Conservation (phyloP, 129 eudicot genomes). For the Flaveria ramosissima region DNA sequence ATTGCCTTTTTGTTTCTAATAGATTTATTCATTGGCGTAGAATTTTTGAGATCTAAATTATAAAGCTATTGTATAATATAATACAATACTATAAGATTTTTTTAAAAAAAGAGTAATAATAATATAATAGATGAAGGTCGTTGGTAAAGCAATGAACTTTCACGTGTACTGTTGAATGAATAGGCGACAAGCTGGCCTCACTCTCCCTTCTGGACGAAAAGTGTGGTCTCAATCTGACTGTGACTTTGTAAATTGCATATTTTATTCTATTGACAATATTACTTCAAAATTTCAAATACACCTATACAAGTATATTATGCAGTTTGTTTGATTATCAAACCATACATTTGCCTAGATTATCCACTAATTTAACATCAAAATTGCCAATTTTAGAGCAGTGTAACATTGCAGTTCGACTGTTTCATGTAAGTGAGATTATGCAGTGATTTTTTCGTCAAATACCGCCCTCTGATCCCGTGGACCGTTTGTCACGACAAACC, state of each 20-base stretch:
- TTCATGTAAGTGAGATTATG: neutral
- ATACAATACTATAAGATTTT: no score
- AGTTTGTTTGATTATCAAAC: neutral
- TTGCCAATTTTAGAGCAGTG: neutral
- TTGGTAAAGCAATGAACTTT: conserved; percentile 31
- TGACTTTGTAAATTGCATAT: conserved; percentile 18
- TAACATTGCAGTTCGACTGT: neutral
- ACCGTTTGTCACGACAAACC: no score
- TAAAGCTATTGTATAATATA: no score
- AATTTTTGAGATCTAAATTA: no score
- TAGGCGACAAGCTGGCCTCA: conserved; percentile 42
- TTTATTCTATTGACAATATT: neutral
- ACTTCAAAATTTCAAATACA: no score
- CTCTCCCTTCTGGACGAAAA: conserved; percentile 26
- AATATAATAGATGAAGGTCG: conserved; percentile 8
- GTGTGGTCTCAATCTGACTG: conserved; percentile 34
- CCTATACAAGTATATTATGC: no score
- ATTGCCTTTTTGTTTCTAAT: no score
- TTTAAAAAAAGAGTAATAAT: neutral
- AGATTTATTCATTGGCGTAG: no score
- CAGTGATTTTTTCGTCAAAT: neutral
- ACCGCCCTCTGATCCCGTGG: no score
- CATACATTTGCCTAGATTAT: neutral
- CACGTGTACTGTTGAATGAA: conserved; percentile 39
- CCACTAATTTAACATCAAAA: neutral